Base-by-base conservation (phyloP, 2,329 filamentous ascomycete species). In the Botryosphaeria dothidea region DNA sequence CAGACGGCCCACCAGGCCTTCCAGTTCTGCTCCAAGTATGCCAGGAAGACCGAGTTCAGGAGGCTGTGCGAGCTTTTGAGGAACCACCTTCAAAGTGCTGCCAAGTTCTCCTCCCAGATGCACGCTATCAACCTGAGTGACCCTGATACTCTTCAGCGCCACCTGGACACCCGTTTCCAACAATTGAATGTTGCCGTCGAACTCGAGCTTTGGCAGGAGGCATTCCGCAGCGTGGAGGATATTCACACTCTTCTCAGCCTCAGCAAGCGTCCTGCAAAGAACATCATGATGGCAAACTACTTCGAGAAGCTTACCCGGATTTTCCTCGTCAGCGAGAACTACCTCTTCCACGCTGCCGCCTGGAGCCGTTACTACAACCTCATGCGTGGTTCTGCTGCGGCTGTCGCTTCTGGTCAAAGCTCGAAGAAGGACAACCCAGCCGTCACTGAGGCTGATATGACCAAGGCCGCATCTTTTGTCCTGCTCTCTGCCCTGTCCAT, bases 261-360 rank as follows among this genome's bases (percentile, higher is more conserved):
- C 72, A 98, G 94, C 90, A 98, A 98, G 87, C 92, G 95, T 64
- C 93, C 93, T 43, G 90, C 95, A 63, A 98, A 98, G 90, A 97
- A 97, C 78, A 86, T 97, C 77, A 98, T 99, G 95, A 99, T 99
- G 95, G 95, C 95, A 82, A 99, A 98, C 84, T 99, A 99, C 86
- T 99, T 98, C 81, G 95, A 99, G 86, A 98, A 98, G 84, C 89
- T 99, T 66, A 97, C 95, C 45, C 89, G 93, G 69, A 99, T 99
- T 79, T 99, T 99, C 86, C 88, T 99, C 68, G 95, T 98, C 70
- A 96, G 94, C 79, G 95, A 98, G 83, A 99, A 99, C 85, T 98
- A 98, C 79, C 89, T 99, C 51, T 99, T 99, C 89, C 95, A 99
- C 77, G 95, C 95, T 71, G 95, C 95, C 63, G 93, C 95, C 68